Percentiles rank a stretch among this genome's conserved stretches.
phyloP scores from a whole-genome alignment of 768 basidiomycete species.

The Leccinum broughii region DNA sequence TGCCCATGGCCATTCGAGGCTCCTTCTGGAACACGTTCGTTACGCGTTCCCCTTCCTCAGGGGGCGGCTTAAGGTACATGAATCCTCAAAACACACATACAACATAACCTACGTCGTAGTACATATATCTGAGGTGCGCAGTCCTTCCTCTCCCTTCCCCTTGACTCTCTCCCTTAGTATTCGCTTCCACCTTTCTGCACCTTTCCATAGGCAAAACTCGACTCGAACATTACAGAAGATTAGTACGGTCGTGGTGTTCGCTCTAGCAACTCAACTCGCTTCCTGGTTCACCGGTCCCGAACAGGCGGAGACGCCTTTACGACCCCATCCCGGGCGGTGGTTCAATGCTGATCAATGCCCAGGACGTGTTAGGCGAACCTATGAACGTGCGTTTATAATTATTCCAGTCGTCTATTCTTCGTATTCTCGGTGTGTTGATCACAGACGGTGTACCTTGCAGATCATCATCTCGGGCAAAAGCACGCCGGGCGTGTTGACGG shows the following conservation, averaged over 20 bases:
- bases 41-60: neutral
- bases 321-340: constrained; percentile 40
- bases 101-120: neutral
- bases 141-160: too few species aligned
- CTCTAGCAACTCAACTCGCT: neutral
- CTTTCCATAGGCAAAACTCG: neutral
- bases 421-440: neutral
- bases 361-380: constrained; percentile 41
- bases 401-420: neutral
- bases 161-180: neutral
- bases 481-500: constrained; percentile 55
- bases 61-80: neutral
- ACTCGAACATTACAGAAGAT: neutral
- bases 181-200: neutral
- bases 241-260: constrained; percentile 1
- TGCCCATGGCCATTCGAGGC: neutral
- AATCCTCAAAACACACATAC: neutral
- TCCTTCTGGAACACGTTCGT: neutral
- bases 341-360: constrained; percentile 43
- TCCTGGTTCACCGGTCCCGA: constrained; percentile 1
- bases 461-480: constrained; percentile 68
- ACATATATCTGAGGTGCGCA: neutral
- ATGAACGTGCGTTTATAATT: constrained; percentile 38
- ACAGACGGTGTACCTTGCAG: constrained; percentile 20
- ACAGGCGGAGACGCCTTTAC: constrained; percentile 21